phyloP scores from a whole-genome alignment of 2,329 filamentous ascomycete genomes.

The Colletotrichum paranaense region DNA sequence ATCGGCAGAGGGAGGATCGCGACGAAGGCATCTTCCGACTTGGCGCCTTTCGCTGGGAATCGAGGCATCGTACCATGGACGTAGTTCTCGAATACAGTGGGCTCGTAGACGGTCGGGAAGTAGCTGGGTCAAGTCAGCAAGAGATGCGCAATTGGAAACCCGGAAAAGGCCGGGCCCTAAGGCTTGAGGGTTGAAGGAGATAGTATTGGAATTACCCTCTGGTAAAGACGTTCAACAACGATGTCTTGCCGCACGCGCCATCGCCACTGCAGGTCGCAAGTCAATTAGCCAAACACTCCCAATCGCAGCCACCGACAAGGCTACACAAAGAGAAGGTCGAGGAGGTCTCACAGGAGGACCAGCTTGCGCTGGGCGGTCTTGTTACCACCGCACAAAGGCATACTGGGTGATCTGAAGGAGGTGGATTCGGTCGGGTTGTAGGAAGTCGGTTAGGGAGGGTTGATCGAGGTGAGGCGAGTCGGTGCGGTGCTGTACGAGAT shows the following conservation, averaged over 20 bases:
- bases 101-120: slow-evolving; percentile 98
- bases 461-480: background rate
- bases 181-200: background rate
- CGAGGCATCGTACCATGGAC: slow-evolving; percentile 79
- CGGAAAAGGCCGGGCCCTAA: background rate
- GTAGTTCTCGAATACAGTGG: slow-evolving; percentile 99
- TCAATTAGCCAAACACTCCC: slow-evolving; percentile 26
- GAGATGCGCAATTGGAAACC: background rate
- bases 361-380: slow-evolving; percentile 97
- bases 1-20: background rate
- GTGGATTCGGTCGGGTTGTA: background rate
- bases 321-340: slow-evolving; percentile 15
- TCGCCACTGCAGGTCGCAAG: slow-evolving; percentile 74
- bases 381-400: slow-evolving; percentile 70
- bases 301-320: background rate
- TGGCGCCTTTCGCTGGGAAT: background rate
- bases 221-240: slow-evolving; percentile 96
- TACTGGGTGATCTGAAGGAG: slow-evolving; percentile 9
- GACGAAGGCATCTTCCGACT: background rate
- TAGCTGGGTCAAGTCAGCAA: slow-evolving; percentile 66
- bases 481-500: background rate
- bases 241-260: slow-evolving; percentile 97
- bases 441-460: background rate
- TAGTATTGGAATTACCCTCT: slow-evolving; percentile 76
- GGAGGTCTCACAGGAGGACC: slow-evolving; percentile 80